phyloP scores from a whole-genome alignment of 2,329 filamentous ascomycete genomes.

The Beauveria caledonica region DNA sequence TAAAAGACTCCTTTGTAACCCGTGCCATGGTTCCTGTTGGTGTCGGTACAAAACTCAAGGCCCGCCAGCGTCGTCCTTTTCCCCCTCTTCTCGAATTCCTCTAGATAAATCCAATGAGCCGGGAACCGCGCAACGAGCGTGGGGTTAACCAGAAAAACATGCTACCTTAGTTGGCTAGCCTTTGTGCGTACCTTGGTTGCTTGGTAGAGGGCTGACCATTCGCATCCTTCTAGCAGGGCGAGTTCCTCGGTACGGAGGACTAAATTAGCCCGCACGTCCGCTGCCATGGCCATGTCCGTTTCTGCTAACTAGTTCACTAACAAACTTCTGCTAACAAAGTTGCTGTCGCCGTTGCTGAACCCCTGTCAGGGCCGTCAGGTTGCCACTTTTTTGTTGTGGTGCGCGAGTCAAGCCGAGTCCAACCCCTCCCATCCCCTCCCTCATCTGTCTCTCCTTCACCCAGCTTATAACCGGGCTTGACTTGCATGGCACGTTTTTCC shows the following conservation, averaged over 20 bases:
- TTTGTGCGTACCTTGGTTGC: background rate
- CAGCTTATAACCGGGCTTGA: background rate
- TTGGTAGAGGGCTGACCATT: background rate
- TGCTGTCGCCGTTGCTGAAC: too few relatives aligned
- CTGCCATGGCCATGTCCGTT: background rate
- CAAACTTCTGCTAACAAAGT: background rate
- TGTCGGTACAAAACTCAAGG: background rate
- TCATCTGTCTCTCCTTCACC: background rate
- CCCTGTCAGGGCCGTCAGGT: background rate
- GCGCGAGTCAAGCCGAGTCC: background rate
- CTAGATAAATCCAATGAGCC: background rate
- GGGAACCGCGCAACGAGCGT: background rate
- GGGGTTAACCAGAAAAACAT: too few relatives aligned
- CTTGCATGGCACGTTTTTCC: too few relatives aligned
- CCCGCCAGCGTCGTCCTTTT: background rate
- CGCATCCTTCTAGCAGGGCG: background rate
- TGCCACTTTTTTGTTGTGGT: background rate
- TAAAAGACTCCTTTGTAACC: background rate
- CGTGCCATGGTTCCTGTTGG: background rate
- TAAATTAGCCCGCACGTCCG: conserved; percentile 10
- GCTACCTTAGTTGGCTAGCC: too few relatives aligned
- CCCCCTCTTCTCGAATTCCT: background rate
- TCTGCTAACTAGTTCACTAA: too few relatives aligned
- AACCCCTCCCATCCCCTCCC: background rate
- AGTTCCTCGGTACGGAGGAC: conserved; percentile 9